phyloP scores from a whole-genome alignment of 192 early-diverging fungal species.

The Rhizophlyctis rosea region DNA sequence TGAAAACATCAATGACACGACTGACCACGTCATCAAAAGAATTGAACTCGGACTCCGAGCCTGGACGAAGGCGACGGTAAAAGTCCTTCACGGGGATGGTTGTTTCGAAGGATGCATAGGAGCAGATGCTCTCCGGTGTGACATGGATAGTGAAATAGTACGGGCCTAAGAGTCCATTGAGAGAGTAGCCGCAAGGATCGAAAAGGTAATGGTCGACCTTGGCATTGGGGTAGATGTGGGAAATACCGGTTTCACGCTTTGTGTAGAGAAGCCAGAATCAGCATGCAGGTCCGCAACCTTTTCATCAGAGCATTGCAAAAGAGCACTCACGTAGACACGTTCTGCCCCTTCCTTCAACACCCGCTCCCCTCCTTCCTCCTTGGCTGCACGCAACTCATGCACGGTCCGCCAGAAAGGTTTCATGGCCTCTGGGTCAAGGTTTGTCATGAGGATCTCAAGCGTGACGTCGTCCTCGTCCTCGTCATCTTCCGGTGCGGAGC shows the following conservation, averaged over 20 bases:
- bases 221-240: slow-evolving; percentile 75
- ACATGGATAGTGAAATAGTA: slow-evolving; percentile 97
- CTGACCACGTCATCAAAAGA: slow-evolving; percentile 66
- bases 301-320: neutral
- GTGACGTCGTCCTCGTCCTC: slow-evolving; percentile 78
- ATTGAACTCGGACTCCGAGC: slow-evolving; percentile 43
- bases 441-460: slow-evolving; percentile 95
- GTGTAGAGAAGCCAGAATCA: neutral
- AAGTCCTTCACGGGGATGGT: slow-evolving; percentile 71
- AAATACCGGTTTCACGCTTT: slow-evolving; percentile 71
- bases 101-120: slow-evolving; percentile 98
- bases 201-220: slow-evolving; percentile 87
- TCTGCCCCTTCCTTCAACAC: slow-evolving; percentile 28
- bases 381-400: slow-evolving; percentile 59
- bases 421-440: slow-evolving; percentile 77
- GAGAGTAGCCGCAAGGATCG: slow-evolving; percentile 94
- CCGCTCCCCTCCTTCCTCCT: slow-evolving; percentile 43
- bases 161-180: slow-evolving; percentile 82
- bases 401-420: slow-evolving; percentile 64
- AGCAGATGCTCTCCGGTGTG: slow-evolving; percentile 95
- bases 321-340: slow-evolving; percentile 30
- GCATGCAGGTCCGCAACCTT: neutral
- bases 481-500: slow-evolving; percentile 32
- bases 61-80: slow-evolving; percentile 27
- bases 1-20: slow-evolving; percentile 80